These are phyloP conservation scores for Pouteria campechiana DNA, from an alignment of 179 eudicot species.

Conservation along the genomic window DNA sequence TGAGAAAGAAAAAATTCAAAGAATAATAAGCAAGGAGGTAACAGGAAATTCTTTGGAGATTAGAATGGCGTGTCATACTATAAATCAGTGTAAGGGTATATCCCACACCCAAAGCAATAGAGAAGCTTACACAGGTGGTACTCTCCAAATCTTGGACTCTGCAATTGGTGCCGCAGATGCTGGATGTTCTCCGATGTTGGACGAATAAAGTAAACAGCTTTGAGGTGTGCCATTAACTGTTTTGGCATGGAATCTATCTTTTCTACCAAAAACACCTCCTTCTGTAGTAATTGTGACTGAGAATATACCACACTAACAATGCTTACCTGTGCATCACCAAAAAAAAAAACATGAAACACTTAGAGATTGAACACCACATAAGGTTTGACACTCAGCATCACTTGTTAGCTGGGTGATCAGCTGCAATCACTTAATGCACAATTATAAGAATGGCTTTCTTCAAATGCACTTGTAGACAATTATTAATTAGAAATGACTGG, in stretches of 20 bases:
- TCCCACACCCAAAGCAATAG: neutral
- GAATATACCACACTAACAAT: slow-evolving; percentile 89
- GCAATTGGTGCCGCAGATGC: slow-evolving; percentile 73
- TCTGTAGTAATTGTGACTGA: slow-evolving; percentile 88
- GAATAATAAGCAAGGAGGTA: too few relatives aligned
- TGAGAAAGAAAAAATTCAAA: slow-evolving; percentile 28
- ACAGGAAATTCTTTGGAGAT: too few relatives aligned
- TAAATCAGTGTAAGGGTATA: too few relatives aligned
- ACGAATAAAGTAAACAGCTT: slow-evolving; percentile 85
- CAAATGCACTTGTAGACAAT: too few relatives aligned
- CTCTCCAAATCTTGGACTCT: slow-evolving; percentile 90
- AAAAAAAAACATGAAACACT: neutral
- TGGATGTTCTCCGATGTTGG: slow-evolving; percentile 82
- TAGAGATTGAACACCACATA: neutral
- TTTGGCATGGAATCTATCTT: slow-evolving; percentile 77
- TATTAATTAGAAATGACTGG: too few relatives aligned
- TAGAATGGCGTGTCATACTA: too few relatives aligned
- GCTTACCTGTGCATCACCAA: slow-evolving; percentile 64
- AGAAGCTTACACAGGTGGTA: slow-evolving; percentile 76
- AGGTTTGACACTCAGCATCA: too few relatives aligned
- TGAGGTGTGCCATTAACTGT: slow-evolving; percentile 92
- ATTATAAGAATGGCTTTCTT: too few relatives aligned
- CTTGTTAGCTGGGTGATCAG: too few relatives aligned
- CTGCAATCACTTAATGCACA: too few relatives aligned
- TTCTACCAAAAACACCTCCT: slow-evolving; percentile 94